Evolutionary conservation across 768 basidiomycete species (phyloP), one percentile per base, ranked within the genome.

Genomic region (Dioszegia aurantiaca): DNA sequence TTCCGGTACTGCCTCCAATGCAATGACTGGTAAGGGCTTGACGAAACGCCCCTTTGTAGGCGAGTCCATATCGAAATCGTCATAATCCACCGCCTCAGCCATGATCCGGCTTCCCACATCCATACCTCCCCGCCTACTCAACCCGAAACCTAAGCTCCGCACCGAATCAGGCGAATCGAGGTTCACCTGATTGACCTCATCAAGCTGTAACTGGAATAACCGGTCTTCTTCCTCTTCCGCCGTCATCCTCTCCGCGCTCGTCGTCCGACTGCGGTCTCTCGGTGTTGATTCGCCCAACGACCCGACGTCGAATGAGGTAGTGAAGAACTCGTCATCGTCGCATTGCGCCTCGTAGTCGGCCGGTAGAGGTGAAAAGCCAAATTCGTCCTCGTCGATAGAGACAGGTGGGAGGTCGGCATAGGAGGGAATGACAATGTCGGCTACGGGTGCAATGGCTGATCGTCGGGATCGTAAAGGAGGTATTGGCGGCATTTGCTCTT

Each of bases 331-430:
- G 49, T 72, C 70, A 19, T 72, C 70, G 5, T 66, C 65, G 41
- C 59, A 61, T 51, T 66, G 61, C 24, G 41, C 65, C 41, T 72
- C 70, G 56, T 73, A 73, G 45, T 73, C 68, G 4, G 61, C 62
- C 5, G 71, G 71, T 19, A 73, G 51, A 21, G 67, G 67, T 23
- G 56, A 62, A 46, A 69, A 72, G 8, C 68, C 70, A 41, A 59
- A 71, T 27, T 57, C 67, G 21, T 53, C 51, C 23, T 69, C 63
- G 53, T 72, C 68, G 2, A 67, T 63, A 2, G 11, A 39, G 43
- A 14, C 46, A 19, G 33, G 63, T 27, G 36, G 59, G 42, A 41
- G 61, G 41, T 21, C 44, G 51, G 27, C 36, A 6, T 6, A 33
- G 33, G 33, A 33, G 21, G 37, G 36, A 23, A 31, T 16, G 36